A percentile compares a stretch with the other conserved stretches of the same genome.
These are phyloP conservation scores for Microsporum canis DNA, from an alignment of 2,329 filamentous ascomycete species.

Conservation along the genomic window DNA sequence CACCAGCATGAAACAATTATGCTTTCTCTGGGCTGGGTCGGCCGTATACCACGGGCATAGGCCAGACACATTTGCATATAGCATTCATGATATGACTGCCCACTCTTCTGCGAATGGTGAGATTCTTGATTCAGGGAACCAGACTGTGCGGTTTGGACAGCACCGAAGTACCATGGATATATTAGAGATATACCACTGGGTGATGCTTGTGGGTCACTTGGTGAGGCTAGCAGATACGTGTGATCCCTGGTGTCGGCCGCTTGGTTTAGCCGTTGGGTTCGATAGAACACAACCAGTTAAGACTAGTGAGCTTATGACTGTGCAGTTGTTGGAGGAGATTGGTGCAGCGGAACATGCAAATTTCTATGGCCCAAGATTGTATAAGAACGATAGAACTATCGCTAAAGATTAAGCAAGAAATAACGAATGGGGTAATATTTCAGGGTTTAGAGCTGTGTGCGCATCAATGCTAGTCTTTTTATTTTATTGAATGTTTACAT, in stretches of 20 bases:
- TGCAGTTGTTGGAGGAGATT: slow-evolving; percentile 5
- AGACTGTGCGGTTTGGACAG: slow-evolving; percentile 24
- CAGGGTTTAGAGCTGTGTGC: background rate
- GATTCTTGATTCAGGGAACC: background rate
- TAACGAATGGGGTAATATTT: background rate
- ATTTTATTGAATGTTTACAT: background rate
- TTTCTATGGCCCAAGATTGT: slow-evolving; percentile 5
- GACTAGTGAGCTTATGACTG: background rate
- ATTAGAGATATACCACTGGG: slow-evolving; percentile 19
- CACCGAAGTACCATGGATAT: slow-evolving; percentile 18
- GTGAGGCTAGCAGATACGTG: slow-evolving; percentile 11
- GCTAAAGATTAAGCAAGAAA: background rate
- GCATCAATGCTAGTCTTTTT: background rate
- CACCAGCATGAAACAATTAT: slow-evolving; percentile 4
- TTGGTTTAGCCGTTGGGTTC: background rate
- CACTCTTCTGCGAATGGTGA: background rate
- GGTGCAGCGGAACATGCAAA: slow-evolving; percentile 6
- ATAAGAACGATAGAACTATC: background rate
- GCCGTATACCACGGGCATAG: background rate
- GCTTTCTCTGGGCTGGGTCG: slow-evolving; percentile 10
- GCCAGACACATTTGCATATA: background rate
- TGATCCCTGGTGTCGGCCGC: slow-evolving; percentile 3
- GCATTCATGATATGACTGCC: slow-evolving; percentile 7
- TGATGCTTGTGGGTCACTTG: slow-evolving; percentile 16
- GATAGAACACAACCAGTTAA: background rate